Evolutionary conservation across 192 early-diverging fungal genomes (phyloP), one percentile per base, ranked within the genome.

Genomic region (Glomus cerebriforme): DNA sequence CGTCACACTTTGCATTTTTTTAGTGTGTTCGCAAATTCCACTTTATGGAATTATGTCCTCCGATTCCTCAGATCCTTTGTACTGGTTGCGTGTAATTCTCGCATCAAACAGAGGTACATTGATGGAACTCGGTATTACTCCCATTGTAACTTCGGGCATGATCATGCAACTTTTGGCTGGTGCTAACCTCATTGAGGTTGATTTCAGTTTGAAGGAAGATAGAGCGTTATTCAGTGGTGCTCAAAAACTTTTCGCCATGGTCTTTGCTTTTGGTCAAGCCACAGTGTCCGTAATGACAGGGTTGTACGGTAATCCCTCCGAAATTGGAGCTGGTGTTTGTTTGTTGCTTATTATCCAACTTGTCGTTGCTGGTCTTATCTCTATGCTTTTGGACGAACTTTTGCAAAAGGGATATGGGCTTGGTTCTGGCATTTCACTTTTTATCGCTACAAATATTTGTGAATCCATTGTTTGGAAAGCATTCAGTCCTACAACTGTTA

Each of bases 11-110:
- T 97, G 99, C 86, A 96, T 99, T 81, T 99, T 98, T 92, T 91
- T 99, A 84, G 97, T 99, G 58, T 96, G 96, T 88, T 99, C 98
- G 13, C 98, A 99, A 88, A 96, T 99, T 62, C 98, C 98, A 19
- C 90, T 99, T 75, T 99, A 98, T 87, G 98, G 98, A 77, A 99
- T 99, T 86, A 98, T 99, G 98, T 98, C 97, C 59, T 95, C 94
- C n/a, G 97, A 99, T 81, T 97, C 97, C 17, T 93, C 95, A 59
- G 98, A 99, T 87, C 98, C 98, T 29, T 89, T 99, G 79, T 99
- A 98, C 90, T 99, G 98, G 98, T 93, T 99, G 92, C 95, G 98
- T 91, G 96, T 97, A 43, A 99, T 99, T 81, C 90, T 99, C 76
- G 98, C 98, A 62, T 98, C 96, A 45, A 99, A 99, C 91, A 93